Evolutionary conservation across 2,329 filamentous ascomycete species (phyloP).

Genomic region (Colletotrichum truncatum): DNA sequence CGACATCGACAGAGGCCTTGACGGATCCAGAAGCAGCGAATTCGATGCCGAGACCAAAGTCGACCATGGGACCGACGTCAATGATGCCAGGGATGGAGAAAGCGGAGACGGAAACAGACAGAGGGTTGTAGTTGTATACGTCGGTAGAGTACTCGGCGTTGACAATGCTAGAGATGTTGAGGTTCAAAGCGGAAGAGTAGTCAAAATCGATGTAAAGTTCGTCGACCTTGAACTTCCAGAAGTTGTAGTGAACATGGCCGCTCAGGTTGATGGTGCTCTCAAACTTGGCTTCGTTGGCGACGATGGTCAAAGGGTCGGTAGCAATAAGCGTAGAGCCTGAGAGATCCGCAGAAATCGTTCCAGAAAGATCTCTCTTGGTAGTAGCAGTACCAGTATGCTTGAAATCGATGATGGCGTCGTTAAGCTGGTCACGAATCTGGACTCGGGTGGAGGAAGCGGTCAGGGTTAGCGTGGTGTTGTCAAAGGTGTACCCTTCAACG

Average conservation of each 20-base stretch:
- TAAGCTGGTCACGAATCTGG: slow-evolving; percentile 22
- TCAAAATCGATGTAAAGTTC: slow-evolving; percentile 53
- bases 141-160: slow-evolving; percentile 42
- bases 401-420: slow-evolving; percentile 28
- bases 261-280: slow-evolving; percentile 47
- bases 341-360: slow-evolving; percentile 15
- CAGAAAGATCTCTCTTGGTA: slow-evolving; percentile 21
- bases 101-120: slow-evolving; percentile 43
- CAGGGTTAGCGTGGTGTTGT: slow-evolving; percentile 18
- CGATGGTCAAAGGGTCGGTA: slow-evolving; percentile 42
- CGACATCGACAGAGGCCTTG: slow-evolving; percentile 41
- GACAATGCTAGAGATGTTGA: slow-evolving; percentile 44
- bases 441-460: slow-evolving; percentile 12
- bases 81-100: slow-evolving; percentile 52
- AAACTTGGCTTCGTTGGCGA: slow-evolving; percentile 44
- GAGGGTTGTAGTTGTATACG: slow-evolving; percentile 46
- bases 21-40: slow-evolving; percentile 44
- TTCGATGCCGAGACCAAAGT: slow-evolving; percentile 46
- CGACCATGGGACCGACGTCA: slow-evolving; percentile 45
- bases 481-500: slow-evolving; percentile 32
- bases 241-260: slow-evolving; percentile 50
- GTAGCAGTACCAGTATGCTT: slow-evolving; percentile 24
- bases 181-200: slow-evolving; percentile 40
- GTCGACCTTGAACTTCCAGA: slow-evolving; percentile 42
- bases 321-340: slow-evolving; percentile 17